Evolutionary conservation across 2,329 filamentous ascomycete genomes (phyloP), one percentile per base, ranked within the genome.

Genomic region (Ascochyta lentis): DNA sequence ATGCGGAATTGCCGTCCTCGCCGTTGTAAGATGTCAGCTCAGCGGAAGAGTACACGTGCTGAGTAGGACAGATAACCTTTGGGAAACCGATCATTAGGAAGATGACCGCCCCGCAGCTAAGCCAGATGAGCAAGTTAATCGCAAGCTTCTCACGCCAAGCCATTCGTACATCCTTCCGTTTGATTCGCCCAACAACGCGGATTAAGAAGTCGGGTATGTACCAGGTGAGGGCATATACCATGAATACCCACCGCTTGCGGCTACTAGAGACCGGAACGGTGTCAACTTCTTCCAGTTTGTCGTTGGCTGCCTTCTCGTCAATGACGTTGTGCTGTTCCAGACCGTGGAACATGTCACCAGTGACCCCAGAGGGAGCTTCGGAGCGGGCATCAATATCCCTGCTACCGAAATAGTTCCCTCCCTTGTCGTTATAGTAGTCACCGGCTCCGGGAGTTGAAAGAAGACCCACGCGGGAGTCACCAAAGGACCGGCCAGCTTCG

Each of bases 131-230:
- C 75, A 99, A 83, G 80, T 99, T 99, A 83, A 99, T 99, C 49
- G 95, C 94, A 56, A 99, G 76, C 82, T 99, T 99, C 76, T 99
- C 95, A 71, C 95, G 85, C 95, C 95, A 99, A 0, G 95, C 95
- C 73, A 90, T 83, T 23, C 93, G 90, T 8, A 99, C 87, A 74
- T 99, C 95, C 73, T 96, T 96, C 58, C 95, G 90, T 56, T 89
- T 85, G 89, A 97, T 97, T 47, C 90, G 84, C 22, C 94, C 94
- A 37, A 96, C 58, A 66, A 82, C 81, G 49, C 86, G 85, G 72
- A 98, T 90, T 39, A 89, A 69, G 66, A 96, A 90, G 72, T 97
- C 93, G 5, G 95, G 95, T 41, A 96, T 80, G 65, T 88, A 92
- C 81, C 87, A 99, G 3, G 95, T 99, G 58, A 99, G 79, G 29